Base-by-base conservation (phyloP, 2,329 filamentous ascomycete genomes). In the Aciculosporium take region DNA sequence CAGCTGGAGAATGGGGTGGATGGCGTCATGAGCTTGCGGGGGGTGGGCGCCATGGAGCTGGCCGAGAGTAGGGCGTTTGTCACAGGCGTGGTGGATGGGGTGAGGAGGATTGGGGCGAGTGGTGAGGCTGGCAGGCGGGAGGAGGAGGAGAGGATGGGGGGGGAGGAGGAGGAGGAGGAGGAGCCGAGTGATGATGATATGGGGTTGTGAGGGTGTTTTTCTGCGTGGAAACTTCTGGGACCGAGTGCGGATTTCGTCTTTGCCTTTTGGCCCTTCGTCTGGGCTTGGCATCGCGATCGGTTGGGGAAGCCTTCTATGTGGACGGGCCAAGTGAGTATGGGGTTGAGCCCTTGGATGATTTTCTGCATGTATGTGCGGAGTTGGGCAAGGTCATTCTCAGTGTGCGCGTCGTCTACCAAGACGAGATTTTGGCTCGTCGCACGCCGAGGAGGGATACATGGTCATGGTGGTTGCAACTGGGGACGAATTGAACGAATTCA, bases 41-140 rank as follows among this genome's bases (percentile, higher is more conserved):
- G 89, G 18, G 83, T 96, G 0, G 91, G 91, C 2, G 84, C 84
- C 2, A 87, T 96, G 81, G 91, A 98, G 65, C 69, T 96, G 37
- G 81, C 84, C 1, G 89, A 96, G 65, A 84, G 79, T 42, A 73
- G 89, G 52, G 80, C 78, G 0, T 94, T 95, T 55, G 77, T 96
- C 46, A 69, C 77, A 1, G 84, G 84, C 1, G 85, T 95, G 2
- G 80, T 96, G 48, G 88, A 96, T 58, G 86, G 84, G 4, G 69
- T 96, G 52, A 75, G 87, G 53, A 88, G 78, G 66, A 76, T 96
- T 39, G 86, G 86, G 8, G 78, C 81, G 2, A 86, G 83, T 30
- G 78, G 79, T 41, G 89, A 96, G 66, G 76, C 81, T 47, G 75
- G 76, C 36, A 72, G 84, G 46, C 70, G 81, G 48, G 87, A 94